phyloP scores from a whole-genome alignment of 176 grass and related monocot species.

The Aegilops umbellulata region DNA sequence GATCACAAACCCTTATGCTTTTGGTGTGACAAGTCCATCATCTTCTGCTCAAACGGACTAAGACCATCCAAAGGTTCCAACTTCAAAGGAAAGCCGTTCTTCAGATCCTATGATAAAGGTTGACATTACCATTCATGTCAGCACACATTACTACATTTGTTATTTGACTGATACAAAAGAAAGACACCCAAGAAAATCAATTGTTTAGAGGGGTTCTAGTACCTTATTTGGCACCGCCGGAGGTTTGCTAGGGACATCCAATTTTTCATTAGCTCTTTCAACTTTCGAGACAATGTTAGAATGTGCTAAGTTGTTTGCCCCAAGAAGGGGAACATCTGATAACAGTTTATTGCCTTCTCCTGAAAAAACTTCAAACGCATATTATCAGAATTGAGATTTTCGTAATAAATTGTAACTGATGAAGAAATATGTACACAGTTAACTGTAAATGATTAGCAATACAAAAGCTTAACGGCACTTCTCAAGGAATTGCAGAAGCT shows the following conservation, averaged over 20 bases:
- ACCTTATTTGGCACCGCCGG: conserved; percentile 14
- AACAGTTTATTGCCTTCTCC: conserved; percentile 19
- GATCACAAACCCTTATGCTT: conserved; percentile 37
- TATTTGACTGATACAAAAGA: conserved; percentile 1
- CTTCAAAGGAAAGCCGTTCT: conserved; percentile 45
- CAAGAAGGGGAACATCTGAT: conserved; percentile 12
- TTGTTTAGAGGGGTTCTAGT: conserved; percentile 8
- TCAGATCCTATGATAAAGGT: conserved; percentile 37
- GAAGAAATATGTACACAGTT: background rate
- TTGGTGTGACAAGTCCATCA: conserved; percentile 30
- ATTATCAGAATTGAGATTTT: conserved; percentile 13
- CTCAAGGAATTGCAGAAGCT: background rate
- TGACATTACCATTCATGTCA: conserved; percentile 4
- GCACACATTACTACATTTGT: background rate
- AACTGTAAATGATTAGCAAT: background rate
- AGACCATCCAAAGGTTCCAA: conserved; percentile 36
- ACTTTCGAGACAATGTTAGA: conserved; percentile 37
- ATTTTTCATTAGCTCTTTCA: conserved; percentile 18
- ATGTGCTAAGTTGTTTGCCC: conserved; percentile 24
- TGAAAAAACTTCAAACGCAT: background rate
- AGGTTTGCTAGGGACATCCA: conserved; percentile 15
- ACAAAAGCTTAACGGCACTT: background rate
- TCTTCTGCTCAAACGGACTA: conserved; percentile 37
- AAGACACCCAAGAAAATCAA: background rate
- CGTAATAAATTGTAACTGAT: conserved; percentile 3